Percentiles rank a stretch among this genome's conserved stretches.
Evolutionary conservation across 257 asterid species (phyloP).

Genomic region (Solanum virginianum): DNA sequence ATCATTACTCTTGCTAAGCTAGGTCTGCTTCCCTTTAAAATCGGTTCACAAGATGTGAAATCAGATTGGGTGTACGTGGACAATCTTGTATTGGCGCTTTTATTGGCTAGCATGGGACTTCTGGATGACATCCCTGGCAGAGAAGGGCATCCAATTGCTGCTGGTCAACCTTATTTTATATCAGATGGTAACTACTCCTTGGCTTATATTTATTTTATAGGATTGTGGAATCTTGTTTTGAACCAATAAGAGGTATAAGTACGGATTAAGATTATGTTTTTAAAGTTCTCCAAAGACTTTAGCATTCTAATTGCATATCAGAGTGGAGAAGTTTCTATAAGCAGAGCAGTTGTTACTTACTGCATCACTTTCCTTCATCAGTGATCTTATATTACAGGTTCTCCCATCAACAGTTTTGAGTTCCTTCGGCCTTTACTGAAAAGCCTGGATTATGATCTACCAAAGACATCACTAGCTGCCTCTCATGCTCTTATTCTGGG

Average conservation of each 20-base stretch:
- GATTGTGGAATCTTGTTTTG: background rate
- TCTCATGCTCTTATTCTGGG: slow-evolving; percentile 74
- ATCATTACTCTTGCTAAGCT: slow-evolving; percentile 56
- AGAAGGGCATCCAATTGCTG: slow-evolving; percentile 67
- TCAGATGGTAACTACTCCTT: slow-evolving; percentile 59
- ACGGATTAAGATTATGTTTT: background rate
- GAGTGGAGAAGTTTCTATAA: background rate
- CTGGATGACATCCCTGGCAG: slow-evolving; percentile 83
- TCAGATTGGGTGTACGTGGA: slow-evolving; percentile 87
- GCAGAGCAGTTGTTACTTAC: background rate
- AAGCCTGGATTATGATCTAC: slow-evolving; percentile 66
- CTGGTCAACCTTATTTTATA: slow-evolving; percentile 91
- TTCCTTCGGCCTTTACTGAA: slow-evolving; percentile 61
- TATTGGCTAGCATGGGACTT: slow-evolving; percentile 97
- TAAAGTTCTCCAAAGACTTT: background rate
- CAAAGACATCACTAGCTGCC: slow-evolving; percentile 49
- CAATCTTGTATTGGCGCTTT: slow-evolving; percentile 71
- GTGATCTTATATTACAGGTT: slow-evolving; percentile 35
- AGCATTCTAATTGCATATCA: background rate
- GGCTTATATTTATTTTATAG: background rate
- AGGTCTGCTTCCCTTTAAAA: slow-evolving; percentile 75
- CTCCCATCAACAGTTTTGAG: slow-evolving; percentile 85
- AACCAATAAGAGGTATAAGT: background rate
- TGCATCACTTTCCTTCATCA: background rate
- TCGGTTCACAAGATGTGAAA: slow-evolving; percentile 54